Percentiles rank a stretch among this genome's conserved stretches.
These are phyloP conservation scores for Podila epigama DNA, from an alignment of 192 early-diverging fungal genomes.

Conservation along the genomic window DNA sequence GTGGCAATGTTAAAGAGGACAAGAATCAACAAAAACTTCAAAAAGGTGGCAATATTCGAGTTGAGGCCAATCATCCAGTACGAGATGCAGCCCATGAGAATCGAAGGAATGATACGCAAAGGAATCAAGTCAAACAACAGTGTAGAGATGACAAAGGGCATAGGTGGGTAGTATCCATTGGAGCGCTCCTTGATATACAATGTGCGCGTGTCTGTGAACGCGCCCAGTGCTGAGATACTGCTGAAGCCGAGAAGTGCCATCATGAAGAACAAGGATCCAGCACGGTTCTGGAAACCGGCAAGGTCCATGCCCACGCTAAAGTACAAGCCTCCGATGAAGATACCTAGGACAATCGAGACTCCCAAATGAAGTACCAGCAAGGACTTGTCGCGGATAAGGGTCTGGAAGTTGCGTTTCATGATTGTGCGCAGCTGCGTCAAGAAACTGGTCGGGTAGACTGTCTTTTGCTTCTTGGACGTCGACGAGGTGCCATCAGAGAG, in stretches of 20 bases:
- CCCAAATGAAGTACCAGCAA: conserved; percentile 63
- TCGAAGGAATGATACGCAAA: conserved; percentile 67
- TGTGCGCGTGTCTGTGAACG: conserved; percentile 53
- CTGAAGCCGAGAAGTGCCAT: conserved; percentile 75
- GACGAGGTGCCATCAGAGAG: conserved; percentile 2
- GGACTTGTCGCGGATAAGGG: conserved; percentile 52
- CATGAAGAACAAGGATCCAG: conserved; percentile 75
- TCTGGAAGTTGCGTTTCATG: conserved; percentile 53
- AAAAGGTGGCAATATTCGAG: conserved; percentile 51
- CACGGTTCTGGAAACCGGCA: conserved; percentile 78
- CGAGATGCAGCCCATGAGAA: conserved; percentile 68
- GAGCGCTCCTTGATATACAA: conserved; percentile 59
- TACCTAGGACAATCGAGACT: conserved; percentile 60
- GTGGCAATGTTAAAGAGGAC: conserved; percentile 69
- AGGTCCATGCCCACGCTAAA: conserved; percentile 62
- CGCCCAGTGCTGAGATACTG: conserved; percentile 66
- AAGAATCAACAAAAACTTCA: conserved; percentile 67
- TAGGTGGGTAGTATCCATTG: conserved; percentile 57
- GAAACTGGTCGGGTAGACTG: conserved; percentile 50
- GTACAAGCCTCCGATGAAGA: conserved; percentile 74
- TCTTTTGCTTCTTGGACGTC: conserved; percentile 1
- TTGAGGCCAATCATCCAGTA: conserved; percentile 79
- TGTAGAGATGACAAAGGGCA: conserved; percentile 62
- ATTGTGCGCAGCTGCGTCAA: conserved; percentile 60
- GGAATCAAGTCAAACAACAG: conserved; percentile 77